A percentile compares a stretch with the other conserved stretches of the same genome.
phyloP scores from a whole-genome alignment of 306 rosid species.

The Benincasa hispida region DNA sequence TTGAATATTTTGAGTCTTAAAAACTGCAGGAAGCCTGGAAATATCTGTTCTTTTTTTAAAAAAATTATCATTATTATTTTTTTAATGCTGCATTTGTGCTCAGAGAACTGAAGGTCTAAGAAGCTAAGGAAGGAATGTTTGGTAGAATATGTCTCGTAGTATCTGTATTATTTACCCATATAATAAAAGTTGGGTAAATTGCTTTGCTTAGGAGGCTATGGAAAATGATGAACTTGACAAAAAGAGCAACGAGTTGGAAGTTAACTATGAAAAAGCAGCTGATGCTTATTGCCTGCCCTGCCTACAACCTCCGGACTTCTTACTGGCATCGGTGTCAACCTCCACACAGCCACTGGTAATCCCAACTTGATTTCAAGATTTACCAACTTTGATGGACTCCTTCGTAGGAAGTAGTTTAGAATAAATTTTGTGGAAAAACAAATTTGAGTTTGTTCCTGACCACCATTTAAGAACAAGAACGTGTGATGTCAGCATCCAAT shows the following conservation, averaged over 20 bases:
- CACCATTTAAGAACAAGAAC: neutral
- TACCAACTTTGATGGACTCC: neutral
- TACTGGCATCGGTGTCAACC: conserved; percentile 29
- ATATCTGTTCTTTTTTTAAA: too few relatives aligned
- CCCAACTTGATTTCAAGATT: conserved; percentile 10
- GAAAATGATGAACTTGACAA: conserved; percentile 66
- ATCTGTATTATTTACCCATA: neutral
- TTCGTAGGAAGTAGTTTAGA: neutral
- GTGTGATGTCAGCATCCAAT: neutral
- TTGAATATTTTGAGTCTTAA: too few relatives aligned
- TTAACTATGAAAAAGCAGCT: conserved; percentile 48
- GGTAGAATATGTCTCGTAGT: neutral
- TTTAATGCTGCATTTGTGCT: too few relatives aligned
- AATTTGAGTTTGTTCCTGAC: neutral
- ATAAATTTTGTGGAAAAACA: neutral
- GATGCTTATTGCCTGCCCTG: conserved; percentile 61
- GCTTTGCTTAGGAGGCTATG: conserved; percentile 41
- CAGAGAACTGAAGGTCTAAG: too few relatives aligned
- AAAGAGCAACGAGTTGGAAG: conserved; percentile 29
- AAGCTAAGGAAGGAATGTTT: too few relatives aligned
- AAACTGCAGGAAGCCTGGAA: too few relatives aligned
- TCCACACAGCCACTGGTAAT: conserved; percentile 26
- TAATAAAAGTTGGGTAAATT: neutral
- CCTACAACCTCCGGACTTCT: conserved; percentile 39
- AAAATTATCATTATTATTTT: too few relatives aligned